phyloP scores from a whole-genome alignment of 2,329 filamentous ascomycete species.

The Celoporthe dispersa region DNA sequence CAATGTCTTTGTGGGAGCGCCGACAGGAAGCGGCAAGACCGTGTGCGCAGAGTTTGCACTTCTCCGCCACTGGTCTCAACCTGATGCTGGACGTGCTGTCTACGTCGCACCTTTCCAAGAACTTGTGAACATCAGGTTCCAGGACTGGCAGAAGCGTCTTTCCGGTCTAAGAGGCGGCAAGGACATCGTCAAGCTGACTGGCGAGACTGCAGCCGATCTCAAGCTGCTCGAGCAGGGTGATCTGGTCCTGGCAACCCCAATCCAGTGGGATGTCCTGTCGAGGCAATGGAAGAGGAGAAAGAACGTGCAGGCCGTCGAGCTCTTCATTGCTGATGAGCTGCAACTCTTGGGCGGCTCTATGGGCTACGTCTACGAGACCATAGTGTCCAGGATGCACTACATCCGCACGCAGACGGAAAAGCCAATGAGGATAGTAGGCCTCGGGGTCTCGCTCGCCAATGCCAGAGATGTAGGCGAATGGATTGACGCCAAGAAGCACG shows the following conservation, averaged over 20 bases:
- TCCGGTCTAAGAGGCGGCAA: conserved; percentile 77
- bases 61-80: conserved; percentile 81
- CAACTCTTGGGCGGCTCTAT: conserved; percentile 87
- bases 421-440: conserved; percentile 81
- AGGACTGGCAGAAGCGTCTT: conserved; percentile 85
- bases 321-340: conserved; percentile 94
- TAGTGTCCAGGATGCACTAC: conserved; percentile 97
- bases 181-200: conserved; percentile 88
- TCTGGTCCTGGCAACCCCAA: conserved; percentile 87
- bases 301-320: conserved; percentile 86
- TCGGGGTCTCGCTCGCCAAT: conserved; percentile 91
- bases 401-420: conserved; percentile 88
- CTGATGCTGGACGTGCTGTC: conserved; percentile 76
- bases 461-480: conserved; percentile 94
- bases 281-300: conserved; percentile 96
- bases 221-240: conserved; percentile 87
- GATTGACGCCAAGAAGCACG: conserved; percentile 97
- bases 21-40: conserved; percentile 94
- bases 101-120: conserved; percentile 97
- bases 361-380: conserved; percentile 92
- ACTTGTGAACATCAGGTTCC: conserved; percentile 78
- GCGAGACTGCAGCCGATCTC: conserved; percentile 88
- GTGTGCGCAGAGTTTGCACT: conserved; percentile 95
- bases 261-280: conserved; percentile 95
- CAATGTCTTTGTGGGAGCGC: conserved; percentile 91